Conservation (phyloP, 2,329 filamentous ascomycete species). For the Elsinoe fawcettii region DNA sequence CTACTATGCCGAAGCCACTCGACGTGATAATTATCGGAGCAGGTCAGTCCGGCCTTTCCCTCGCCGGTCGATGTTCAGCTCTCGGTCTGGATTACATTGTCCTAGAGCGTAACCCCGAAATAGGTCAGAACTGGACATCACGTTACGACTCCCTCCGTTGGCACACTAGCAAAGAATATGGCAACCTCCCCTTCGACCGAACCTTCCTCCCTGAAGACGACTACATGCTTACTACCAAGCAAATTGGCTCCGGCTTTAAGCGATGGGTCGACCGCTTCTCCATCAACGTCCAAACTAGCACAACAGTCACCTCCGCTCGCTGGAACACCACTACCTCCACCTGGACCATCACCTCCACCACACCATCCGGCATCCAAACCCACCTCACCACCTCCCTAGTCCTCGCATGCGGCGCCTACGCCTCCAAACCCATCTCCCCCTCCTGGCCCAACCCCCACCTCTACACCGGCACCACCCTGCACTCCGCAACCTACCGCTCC, state of each 20-base stretch:
- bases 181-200: conserved; percentile 31
- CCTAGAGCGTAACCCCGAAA: conserved; percentile 36
- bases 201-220: conserved; percentile 30
- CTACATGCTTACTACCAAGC: conserved; percentile 25
- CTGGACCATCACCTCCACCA: conserved; percentile 29
- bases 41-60: conserved; percentile 39
- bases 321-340: conserved; percentile 32
- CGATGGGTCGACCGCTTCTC: conserved; percentile 32
- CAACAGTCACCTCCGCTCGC: conserved; percentile 30
- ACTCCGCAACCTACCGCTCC: conserved; percentile 32
- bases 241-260: conserved; percentile 34
- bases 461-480: conserved; percentile 34
- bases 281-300: conserved; percentile 35
- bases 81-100: conserved; percentile 37
- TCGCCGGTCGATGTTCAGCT: conserved; percentile 38
- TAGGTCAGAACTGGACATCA: conserved; percentile 42
- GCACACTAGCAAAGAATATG: conserved; percentile 35
- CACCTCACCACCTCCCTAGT: conserved; percentile 26
- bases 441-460: conserved; percentile 20
- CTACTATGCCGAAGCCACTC: conserved; percentile 19
- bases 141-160: conserved; percentile 40
- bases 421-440: conserved; percentile 22
- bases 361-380: not conserved
- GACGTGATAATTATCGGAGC: conserved; percentile 33
- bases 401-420: conserved; percentile 28